Evolutionary conservation across 1,139 yeast genomes (phyloP).

Genomic region (Geotrichum reessii): DNA sequence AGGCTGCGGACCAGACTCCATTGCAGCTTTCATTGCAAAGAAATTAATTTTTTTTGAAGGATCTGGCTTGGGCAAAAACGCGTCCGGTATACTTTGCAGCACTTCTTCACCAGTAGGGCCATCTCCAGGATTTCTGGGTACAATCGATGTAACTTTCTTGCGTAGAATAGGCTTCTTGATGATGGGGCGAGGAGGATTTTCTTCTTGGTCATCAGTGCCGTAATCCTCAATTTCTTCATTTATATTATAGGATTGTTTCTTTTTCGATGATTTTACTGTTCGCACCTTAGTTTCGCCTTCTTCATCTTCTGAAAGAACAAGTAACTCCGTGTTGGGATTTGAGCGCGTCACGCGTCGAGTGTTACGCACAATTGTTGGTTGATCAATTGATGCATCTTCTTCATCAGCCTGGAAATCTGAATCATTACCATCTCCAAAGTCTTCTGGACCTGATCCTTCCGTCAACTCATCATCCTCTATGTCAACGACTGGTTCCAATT

Average conservation of each 20-base stretch:
- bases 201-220: not conserved
- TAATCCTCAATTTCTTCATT: not conserved
- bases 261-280: not conserved
- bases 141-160: not conserved
- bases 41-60: constrained; percentile 49
- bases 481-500: not conserved
- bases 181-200: not conserved
- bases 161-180: not conserved
- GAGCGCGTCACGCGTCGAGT: constrained; percentile 3
- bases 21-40: constrained; percentile 36
- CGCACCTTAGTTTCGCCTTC: constrained; percentile 1
- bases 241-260: not conserved
- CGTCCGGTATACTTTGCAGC: constrained; percentile 59
- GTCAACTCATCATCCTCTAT: not conserved
- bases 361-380: not conserved
- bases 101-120: constrained; percentile 46
- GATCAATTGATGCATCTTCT: not conserved
- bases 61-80: constrained; percentile 54
- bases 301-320: constrained; percentile 6
- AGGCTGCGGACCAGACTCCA: constrained; percentile 30
- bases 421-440: constrained; percentile 10
- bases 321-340: constrained; percentile 3
- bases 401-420: constrained; percentile 7
- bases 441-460: constrained; percentile 8
- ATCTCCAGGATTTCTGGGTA: not conserved